Evolutionary conservation across 768 basidiomycete species (phyloP), one percentile per base, ranked within the genome.

Genomic region (Lentinula edodes): DNA sequence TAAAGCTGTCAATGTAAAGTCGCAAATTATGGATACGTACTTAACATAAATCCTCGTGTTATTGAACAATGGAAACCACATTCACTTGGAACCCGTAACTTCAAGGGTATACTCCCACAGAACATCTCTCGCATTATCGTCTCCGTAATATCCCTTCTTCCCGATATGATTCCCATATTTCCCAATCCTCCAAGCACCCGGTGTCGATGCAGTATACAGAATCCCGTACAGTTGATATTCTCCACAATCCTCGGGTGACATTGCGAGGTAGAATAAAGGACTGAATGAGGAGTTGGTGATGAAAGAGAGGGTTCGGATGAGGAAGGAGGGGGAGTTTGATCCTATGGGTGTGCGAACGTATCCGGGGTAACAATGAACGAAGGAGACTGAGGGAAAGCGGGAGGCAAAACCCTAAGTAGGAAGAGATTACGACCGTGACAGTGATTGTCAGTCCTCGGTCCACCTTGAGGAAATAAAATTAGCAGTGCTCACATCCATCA

Each of bases 21-120:
- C 28, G 28, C 28, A 28, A 28, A 28, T 28, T 28, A 3, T 3
- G 3, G 28, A 28, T 28, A 28, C 3, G 3, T 28, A 28, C 28
- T 28, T 28, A 28, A 28, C 28, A 28, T 28, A 28, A 28, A 28
- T 28, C 28, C 28, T 28, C 3, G 28, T 28, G 3, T 28, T 28
- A 28, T 28, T 3, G 2, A 3, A 28, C 28, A 28, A 28, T 28
- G 28, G 28, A 39, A 39, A 39, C 38, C 1, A 4, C 28, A 3
- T 9, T 53, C 9, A 53, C 52, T 53, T 53, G 16, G 42, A 39
- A 10, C 4, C 38, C 5, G 62, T 51, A 28, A 54, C 66, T 52
- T 71, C 58, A 0, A 72, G 52, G 3, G 70, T 70, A 62, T 74
- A 75, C 23, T 76, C 73, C 76, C 75, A 79, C 7, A 79, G 51